Percentiles rank a stretch among this genome's conserved stretches.
phyloP scores from a whole-genome alignment of 73 alveolate genomes.

The Halteria grandinella region DNA sequence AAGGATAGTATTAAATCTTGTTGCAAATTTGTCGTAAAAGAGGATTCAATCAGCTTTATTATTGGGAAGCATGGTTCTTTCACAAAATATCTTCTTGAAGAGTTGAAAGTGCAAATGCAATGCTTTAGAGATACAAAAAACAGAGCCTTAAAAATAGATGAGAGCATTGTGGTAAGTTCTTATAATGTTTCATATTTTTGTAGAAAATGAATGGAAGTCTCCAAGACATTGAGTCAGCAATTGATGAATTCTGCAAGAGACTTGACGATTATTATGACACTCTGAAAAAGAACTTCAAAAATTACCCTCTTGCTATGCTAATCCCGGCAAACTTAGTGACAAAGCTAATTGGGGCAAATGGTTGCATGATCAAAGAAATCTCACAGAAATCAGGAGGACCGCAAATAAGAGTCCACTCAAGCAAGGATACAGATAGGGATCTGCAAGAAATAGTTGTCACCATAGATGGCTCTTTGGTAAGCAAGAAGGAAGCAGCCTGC shows the following conservation, averaged over 20 bases:
- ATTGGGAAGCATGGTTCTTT: slow-evolving; percentile 64
- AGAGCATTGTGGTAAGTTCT: slow-evolving; percentile 43
- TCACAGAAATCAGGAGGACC: slow-evolving; percentile 72
- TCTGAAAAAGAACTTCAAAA: slow-evolving; percentile 13
- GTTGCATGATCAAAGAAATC: slow-evolving; percentile 74
- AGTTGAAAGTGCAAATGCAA: slow-evolving; percentile 46
- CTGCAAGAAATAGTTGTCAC: slow-evolving; percentile 64
- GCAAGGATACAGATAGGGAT: slow-evolving; percentile 66
- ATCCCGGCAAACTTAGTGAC: slow-evolving; percentile 69
- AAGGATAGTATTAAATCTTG: slow-evolving; percentile 42
- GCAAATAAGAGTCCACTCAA: slow-evolving; percentile 57
- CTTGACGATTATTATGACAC: slow-evolving; percentile 66
- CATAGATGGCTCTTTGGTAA: slow-evolving; percentile 56
- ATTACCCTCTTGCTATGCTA: slow-evolving; percentile 43
- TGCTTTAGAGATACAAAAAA: slow-evolving; percentile 49
- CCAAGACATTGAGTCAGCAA: slow-evolving; percentile 46
- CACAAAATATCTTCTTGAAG: slow-evolving; percentile 51
- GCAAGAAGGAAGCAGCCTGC: slow-evolving; percentile 67
- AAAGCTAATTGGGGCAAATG: slow-evolving; percentile 73
- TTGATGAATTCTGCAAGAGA: slow-evolving; percentile 32
- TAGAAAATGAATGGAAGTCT: slow-evolving; percentile 59
- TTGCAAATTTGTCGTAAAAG: slow-evolving; percentile 58
- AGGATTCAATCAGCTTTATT: slow-evolving; percentile 57
- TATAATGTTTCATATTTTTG: neutral
- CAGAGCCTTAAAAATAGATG: slow-evolving; percentile 51